Percentiles rank a stretch among this genome's conserved stretches.
phyloP scores from a whole-genome alignment of 495 filamentous ascomycete genomes.

The Xanthoparmelia taractica region DNA sequence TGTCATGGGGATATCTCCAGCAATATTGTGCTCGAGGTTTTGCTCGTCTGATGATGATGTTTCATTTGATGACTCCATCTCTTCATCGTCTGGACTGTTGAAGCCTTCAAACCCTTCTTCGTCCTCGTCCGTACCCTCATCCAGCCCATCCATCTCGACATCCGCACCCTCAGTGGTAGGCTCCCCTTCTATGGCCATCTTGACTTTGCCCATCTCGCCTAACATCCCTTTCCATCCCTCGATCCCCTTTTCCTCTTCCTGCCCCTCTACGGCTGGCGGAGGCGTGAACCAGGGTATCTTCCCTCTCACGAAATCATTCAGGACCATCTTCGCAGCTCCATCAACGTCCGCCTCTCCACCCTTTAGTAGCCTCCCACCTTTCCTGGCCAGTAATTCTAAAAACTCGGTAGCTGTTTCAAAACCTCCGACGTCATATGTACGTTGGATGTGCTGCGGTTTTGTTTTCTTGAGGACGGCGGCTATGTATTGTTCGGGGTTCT shows the following conservation, averaged over 20 bases:
- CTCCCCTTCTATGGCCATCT: conserved; percentile 38
- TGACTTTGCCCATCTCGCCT: conserved; percentile 56
- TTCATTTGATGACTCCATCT: conserved; percentile 1
- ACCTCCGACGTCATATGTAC: conserved; percentile 80
- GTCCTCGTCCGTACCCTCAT: conserved; percentile 1
- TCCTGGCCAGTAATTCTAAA: conserved; percentile 77
- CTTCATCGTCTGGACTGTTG: conserved; percentile 27
- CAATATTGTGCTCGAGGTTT: background rate
- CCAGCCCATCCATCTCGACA: background rate
- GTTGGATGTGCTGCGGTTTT: conserved; percentile 78
- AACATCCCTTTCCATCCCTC: conserved; percentile 42
- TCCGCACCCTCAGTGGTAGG: conserved; percentile 12
- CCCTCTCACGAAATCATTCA: conserved; percentile 90
- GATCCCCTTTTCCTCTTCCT: conserved; percentile 45
- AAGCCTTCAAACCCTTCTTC: conserved; percentile 38
- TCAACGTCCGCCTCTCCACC: conserved; percentile 90
- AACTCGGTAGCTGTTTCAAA: conserved; percentile 71
- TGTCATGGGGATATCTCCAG: background rate
- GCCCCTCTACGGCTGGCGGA: conserved; percentile 55
- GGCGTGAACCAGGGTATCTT: conserved; percentile 95
- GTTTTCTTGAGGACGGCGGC: conserved; percentile 70
- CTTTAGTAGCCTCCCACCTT: conserved; percentile 75
- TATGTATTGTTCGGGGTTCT: conserved; percentile 93
- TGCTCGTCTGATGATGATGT: background rate
- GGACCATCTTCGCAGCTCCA: conserved; percentile 87